phyloP scores from a whole-genome alignment of 495 filamentous ascomycete species.

The Tuber magnatum region DNA sequence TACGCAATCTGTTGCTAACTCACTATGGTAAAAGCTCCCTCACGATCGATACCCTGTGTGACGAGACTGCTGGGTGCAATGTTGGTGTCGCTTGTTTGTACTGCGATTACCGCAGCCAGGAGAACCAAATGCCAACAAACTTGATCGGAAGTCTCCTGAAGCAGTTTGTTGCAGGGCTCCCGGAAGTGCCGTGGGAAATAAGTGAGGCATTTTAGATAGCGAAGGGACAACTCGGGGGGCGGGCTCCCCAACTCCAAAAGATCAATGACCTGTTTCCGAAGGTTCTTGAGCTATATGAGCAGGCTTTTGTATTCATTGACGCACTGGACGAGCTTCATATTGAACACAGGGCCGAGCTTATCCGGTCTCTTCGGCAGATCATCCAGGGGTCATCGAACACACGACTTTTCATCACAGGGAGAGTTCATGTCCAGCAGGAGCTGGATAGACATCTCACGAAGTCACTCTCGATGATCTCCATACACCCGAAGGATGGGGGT shows the following conservation, averaged over 20 bases:
- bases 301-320: slow-evolving; percentile 14
- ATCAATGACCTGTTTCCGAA: neutral
- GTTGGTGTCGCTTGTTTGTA: neutral
- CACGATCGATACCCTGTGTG: neutral
- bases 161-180: neutral
- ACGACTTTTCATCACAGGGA: slow-evolving; percentile 19
- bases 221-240: neutral
- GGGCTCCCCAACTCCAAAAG: neutral
- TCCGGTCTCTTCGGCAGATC: neutral
- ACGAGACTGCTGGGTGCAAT: neutral
- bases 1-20: neutral
- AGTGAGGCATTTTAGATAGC: neutral
- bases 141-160: neutral
- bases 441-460: neutral
- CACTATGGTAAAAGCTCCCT: neutral
- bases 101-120: neutral
- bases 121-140: neutral
- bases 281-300: neutral
- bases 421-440: slow-evolving; percentile 10
- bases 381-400: neutral
- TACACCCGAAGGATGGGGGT: slow-evolving; percentile 4
- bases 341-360: slow-evolving; percentile 8
- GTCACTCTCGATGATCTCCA: neutral
- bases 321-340: slow-evolving; percentile 17
- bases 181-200: neutral